Base-by-base conservation (phyloP, 2,329 filamentous ascomycete species). In the Colletotrichum sp. region DNA sequence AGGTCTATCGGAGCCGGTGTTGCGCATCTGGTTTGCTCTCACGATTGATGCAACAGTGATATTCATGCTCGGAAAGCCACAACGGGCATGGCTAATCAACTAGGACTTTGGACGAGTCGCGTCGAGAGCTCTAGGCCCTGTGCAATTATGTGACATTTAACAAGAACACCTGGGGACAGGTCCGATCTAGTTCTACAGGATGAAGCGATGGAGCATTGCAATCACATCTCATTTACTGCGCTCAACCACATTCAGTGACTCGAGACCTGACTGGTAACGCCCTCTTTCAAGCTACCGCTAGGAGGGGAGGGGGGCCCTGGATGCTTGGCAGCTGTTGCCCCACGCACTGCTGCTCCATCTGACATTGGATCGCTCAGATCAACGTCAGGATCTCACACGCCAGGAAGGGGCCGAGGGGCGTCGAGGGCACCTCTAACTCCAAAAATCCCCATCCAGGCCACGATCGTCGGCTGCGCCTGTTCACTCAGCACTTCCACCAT, bases 241-340 rank as follows among this genome's bases (percentile, higher is more conserved):
- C 26, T 32, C 30, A 26, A 71, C 63, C 76, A 77, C 71, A 69
- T n/a, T 24, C 44, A 52, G 44, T 52, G 44, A 52, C 44, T 75
- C 39, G 59, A 57, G 71, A 36, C 49, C 39, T 63, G 57, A 55
- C 34, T 52, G 24, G 26, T 26, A 30, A 65, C 49, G 36, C 32
- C 16, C 36, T 65, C 60, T 60, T 18, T 28, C 21, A 36, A 55
- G 52, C 64, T 65, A 32, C 28, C 16, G 34, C 60, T 63, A 49
- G 6, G 39, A 49, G 18, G 39, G 44, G 44, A 52, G 44, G 39
- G 71, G 71, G 62, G 28, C 66, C 75, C 52, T 75, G 71, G 39
- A 76, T 76, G 60, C 75, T 76, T 75, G 75, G 75, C 72, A 71
- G 39, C 32, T 75, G 66, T 71, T 64, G 71, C 71, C 75, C 62